Evolutionary conservation across 75 land plant genomes (phyloP).

Genomic region (Pinus taeda): DNA sequence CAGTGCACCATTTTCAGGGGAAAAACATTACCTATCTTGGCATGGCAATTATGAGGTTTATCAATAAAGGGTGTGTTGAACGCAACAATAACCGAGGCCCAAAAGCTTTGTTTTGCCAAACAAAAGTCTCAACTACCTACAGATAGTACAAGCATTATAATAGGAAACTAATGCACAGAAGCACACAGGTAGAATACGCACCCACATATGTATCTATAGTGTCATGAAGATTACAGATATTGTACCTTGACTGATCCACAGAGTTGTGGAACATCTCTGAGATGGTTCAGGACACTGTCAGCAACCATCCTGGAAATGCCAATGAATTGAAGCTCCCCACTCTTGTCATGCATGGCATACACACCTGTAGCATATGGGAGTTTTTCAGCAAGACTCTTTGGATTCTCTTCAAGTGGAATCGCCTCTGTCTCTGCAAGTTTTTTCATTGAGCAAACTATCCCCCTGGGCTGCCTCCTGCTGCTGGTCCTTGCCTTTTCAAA

Average conservation of each 20-base stretch:
- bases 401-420: slow-evolving; percentile 25
- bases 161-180: no score
- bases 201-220: no score
- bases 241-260: slow-evolving; percentile 78
- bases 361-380: slow-evolving; percentile 74
- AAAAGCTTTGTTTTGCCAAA: background rate
- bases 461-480: background rate
- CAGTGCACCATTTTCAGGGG: no score
- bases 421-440: slow-evolving; percentile 64
- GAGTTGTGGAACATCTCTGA: slow-evolving; percentile 63
- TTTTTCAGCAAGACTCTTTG: slow-evolving; percentile 19
- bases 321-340: slow-evolving; percentile 75
- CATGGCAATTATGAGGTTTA: background rate
- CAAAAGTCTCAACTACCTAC: background rate
- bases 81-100: background rate
- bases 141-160: background rate
- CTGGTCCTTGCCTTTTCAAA: background rate
- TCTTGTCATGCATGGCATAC: slow-evolving; percentile 78
- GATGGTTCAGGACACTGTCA: slow-evolving; percentile 54
- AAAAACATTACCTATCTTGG: no score
- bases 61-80: background rate
- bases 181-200: no score
- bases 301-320: slow-evolving; percentile 76
- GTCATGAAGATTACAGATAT: background rate
- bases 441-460: slow-evolving; percentile 19